Evolutionary conservation across 83 land plant species (phyloP).

Genomic region (Isoetes engelmannii): DNA sequence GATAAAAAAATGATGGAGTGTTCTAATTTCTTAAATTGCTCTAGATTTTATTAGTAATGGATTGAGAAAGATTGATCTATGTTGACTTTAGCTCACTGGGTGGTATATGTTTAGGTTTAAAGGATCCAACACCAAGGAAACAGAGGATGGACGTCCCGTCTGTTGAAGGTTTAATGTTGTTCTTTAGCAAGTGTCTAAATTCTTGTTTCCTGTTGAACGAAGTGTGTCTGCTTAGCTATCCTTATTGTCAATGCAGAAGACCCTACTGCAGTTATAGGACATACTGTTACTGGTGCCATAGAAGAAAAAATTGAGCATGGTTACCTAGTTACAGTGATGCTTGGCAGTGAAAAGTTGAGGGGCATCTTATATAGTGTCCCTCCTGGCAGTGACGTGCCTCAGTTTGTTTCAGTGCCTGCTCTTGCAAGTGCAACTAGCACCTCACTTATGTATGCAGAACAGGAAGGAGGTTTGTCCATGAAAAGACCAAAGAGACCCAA

Average conservation of each 20-base stretch:
- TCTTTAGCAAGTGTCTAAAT: background rate
- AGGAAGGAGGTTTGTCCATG: conserved; percentile 20
- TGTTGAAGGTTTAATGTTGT: background rate
- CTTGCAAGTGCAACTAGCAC: conserved; percentile 7
- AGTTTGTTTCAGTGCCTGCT: background rate
- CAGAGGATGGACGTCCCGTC: too few relatives aligned
- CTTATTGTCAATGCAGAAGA: conserved; percentile 12
- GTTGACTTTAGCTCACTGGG: background rate
- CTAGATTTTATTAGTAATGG: too few relatives aligned
- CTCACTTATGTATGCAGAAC: conserved; percentile 2
- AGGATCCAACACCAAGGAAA: background rate
- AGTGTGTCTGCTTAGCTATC: background rate
- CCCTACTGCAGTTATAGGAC: conserved; percentile 29
- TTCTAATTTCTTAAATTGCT: too few relatives aligned
- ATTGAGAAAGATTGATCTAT: background rate
- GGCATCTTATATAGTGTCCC: conserved; percentile 61
- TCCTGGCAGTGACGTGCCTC: conserved; percentile 16
- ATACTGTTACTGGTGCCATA: conserved; percentile 58
- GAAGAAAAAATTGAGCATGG: conserved; percentile 82
- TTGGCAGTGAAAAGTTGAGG: conserved; percentile 55
- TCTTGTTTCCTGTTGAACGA: background rate
- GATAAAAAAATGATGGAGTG: too few relatives aligned
- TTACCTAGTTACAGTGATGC: conserved; percentile 62
- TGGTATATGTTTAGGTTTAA: background rate
- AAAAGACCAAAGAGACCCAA: conserved; percentile 46